These are phyloP conservation scores for Thuidium tamariscinum DNA, from an alignment of 225 moss, liverwort and hornwort genomes.

Conservation along the genomic window DNA sequence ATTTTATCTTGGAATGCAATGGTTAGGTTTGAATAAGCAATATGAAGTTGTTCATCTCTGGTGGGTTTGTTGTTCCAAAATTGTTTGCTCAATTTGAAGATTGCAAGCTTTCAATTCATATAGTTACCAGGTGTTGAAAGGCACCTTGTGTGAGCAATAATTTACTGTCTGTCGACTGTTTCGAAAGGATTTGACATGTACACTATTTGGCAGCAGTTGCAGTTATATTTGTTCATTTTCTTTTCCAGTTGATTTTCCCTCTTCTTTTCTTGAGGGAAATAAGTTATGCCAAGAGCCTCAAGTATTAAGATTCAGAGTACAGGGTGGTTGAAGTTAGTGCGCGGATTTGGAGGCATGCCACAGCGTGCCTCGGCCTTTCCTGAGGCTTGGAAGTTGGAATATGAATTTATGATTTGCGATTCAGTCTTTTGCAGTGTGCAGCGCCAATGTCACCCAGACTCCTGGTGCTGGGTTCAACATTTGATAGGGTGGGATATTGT, in stretches of 20 bases:
- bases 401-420: not conserved
- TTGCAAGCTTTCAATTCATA: not conserved
- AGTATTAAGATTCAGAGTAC: not conserved
- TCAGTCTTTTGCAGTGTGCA: not conserved
- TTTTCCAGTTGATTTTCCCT: not conserved
- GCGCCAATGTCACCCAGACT: not conserved
- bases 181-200: not conserved
- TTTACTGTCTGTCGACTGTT: not conserved
- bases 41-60: not conserved
- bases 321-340: not conserved
- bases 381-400: not conserved
- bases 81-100: not conserved
- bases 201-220: not conserved
- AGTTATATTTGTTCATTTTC: not conserved
- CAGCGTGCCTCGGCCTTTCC: not conserved
- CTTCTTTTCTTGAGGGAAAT: not conserved
- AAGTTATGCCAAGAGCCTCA: not conserved
- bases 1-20: not conserved
- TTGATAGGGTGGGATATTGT: not conserved
- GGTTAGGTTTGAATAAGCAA: not conserved
- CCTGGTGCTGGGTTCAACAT: not conserved
- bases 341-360: not conserved
- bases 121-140: not conserved
- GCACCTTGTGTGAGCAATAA: not conserved
- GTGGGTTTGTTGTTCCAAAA: not conserved